Percentiles rank a stretch among this genome's conserved stretches.
Evolutionary conservation across 805 yeast species (phyloP).

Genomic region (Lipomyces yamanashiensis): DNA sequence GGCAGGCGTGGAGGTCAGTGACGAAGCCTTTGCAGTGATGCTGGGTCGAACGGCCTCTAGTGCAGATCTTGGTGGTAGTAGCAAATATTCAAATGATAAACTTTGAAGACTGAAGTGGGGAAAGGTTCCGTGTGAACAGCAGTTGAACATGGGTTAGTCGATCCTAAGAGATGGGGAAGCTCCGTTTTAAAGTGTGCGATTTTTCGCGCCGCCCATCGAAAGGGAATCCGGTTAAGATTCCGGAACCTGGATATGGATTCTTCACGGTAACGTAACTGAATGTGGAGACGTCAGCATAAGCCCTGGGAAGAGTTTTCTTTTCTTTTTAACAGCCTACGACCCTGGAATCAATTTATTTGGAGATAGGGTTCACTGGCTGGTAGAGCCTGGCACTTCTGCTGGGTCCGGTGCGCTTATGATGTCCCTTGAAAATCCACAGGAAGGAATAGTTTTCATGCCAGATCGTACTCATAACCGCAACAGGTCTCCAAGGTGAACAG

Average conservation of each 20-base stretch:
- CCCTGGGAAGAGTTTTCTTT: constrained; percentile 53
- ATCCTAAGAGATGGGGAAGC: constrained; percentile 51
- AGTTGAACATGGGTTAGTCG: constrained; percentile 53
- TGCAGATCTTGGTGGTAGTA: constrained; percentile 53
- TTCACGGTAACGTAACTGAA: constrained; percentile 51
- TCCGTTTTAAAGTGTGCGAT: constrained; percentile 45
- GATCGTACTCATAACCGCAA: constrained; percentile 54
- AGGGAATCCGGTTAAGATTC: constrained; percentile 53
- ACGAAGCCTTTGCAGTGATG: constrained; percentile 50
- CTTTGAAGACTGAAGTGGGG: constrained; percentile 53
- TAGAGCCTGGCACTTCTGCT: constrained; percentile 48
- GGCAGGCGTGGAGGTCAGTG: constrained; percentile 52
- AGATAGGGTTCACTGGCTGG: constrained; percentile 50
- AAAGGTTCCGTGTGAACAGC: constrained; percentile 52
- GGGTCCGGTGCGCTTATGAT: constrained; percentile 44
- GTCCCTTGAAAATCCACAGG: constrained; percentile 50
- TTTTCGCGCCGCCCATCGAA: constrained; percentile 48
- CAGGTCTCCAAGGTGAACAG: constrained; percentile 55
- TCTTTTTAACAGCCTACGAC: constrained; percentile 51
- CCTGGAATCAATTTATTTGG: constrained; percentile 52
- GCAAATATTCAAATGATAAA: constrained; percentile 51
- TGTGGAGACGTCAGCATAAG: constrained; percentile 52
- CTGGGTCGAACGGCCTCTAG: constrained; percentile 52
- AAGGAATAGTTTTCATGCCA: constrained; percentile 50
- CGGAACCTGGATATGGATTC: constrained; percentile 53